Evolutionary conservation across 2,329 filamentous ascomycete genomes (phyloP).

Genomic region (Colletotrichum cuscutae): DNA sequence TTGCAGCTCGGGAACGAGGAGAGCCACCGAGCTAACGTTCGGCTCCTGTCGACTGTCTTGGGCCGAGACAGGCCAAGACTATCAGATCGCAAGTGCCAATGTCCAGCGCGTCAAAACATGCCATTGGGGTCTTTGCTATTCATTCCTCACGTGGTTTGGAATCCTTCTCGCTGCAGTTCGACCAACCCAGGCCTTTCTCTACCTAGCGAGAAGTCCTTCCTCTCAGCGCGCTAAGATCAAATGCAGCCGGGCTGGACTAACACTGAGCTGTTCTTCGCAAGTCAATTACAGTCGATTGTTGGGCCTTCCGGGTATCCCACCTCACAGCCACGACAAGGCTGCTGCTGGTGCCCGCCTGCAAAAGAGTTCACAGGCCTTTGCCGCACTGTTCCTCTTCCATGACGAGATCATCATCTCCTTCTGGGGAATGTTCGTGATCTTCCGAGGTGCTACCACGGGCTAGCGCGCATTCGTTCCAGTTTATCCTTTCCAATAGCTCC

Average conservation of each 20-base stretch:
- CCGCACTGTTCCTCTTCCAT: neutral
- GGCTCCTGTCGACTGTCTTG: neutral
- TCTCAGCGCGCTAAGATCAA: neutral
- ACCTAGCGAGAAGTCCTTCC: neutral
- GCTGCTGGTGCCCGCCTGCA: neutral
- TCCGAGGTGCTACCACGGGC: neutral
- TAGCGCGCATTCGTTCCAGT: neutral
- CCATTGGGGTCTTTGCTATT: neutral
- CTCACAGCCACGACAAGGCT: neutral
- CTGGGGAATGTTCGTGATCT: neutral
- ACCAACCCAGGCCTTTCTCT: neutral
- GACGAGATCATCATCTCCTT: neutral
- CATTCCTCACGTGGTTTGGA: neutral
- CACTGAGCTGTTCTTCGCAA: neutral
- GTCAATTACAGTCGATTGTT: neutral
- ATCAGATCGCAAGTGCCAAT: neutral
- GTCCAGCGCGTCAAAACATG: neutral
- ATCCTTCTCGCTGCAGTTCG: neutral
- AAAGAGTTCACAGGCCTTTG: neutral
- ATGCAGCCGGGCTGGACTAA: neutral
- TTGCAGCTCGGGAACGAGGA: conserved; percentile 1
- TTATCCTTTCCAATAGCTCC: neutral
- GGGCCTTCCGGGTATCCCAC: neutral
- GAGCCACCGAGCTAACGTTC: conserved; percentile 10
- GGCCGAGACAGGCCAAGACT: conserved; percentile 1